These are phyloP conservation scores for Raphidocelis subcapitata DNA, from an alignment of 139 green algal species.

Conservation along the genomic window DNA sequence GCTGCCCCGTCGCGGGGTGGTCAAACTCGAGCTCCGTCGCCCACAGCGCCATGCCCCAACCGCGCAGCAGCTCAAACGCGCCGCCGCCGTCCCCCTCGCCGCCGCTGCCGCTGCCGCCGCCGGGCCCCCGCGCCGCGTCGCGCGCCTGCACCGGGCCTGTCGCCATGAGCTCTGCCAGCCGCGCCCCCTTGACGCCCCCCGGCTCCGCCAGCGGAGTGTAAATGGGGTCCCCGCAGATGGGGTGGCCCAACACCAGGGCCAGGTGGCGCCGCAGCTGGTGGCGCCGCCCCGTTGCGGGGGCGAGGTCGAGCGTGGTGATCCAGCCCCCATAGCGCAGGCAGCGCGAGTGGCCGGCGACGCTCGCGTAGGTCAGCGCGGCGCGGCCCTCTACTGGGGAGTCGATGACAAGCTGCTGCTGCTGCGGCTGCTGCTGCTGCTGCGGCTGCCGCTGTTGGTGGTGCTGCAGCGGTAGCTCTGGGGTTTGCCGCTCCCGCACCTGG, in stretches of 20 bases:
- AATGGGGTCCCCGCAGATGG: slow-evolving; percentile 53
- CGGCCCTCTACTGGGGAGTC: too few species aligned
- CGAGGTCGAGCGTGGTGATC: slow-evolving; percentile 49
- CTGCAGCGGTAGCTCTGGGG: not conserved
- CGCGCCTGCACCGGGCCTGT: not conserved
- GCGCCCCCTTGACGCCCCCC: too few species aligned
- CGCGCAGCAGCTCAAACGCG: not conserved
- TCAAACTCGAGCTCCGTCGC: not conserved
- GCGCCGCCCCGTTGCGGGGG: slow-evolving; percentile 47
- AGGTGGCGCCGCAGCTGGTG: slow-evolving; percentile 69
- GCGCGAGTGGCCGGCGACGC: slow-evolving; percentile 5
- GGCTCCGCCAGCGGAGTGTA: slow-evolving; percentile 12
- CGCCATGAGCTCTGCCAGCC: too few species aligned
- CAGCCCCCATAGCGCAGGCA: slow-evolving; percentile 24
- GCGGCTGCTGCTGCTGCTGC: not conserved
- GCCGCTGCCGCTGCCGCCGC: not conserved
- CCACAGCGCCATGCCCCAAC: slow-evolving; percentile 4
- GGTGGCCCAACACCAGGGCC: slow-evolving; percentile 43
- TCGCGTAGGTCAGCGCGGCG: too few species aligned
- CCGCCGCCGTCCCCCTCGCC: not conserved
- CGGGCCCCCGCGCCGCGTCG: not conserved
- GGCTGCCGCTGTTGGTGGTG: not conserved
- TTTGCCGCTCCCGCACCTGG: not conserved
- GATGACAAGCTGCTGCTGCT: not conserved
- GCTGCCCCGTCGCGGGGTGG: slow-evolving; percentile 1